A percentile compares a stretch with the other conserved stretches of the same genome.
phyloP scores from a whole-genome alignment of 495 filamentous ascomycete species.

The Neurospora sp. region DNA sequence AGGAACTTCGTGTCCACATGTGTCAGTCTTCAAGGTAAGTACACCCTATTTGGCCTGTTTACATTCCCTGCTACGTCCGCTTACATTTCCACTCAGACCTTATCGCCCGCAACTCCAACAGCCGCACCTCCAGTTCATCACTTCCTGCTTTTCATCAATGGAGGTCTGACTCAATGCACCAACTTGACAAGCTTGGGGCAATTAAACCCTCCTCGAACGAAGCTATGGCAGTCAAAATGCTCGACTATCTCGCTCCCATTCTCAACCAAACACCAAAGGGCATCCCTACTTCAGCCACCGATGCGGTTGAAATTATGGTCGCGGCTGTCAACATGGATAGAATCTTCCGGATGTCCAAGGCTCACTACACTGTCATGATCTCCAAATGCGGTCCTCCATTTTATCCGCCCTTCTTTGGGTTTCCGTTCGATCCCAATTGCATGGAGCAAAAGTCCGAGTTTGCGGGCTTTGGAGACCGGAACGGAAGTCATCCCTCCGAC shows the following conservation, averaged over 20 bases:
- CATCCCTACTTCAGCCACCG: not conserved
- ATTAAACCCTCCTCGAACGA: too few relatives aligned
- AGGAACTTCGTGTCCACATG: too few relatives aligned
- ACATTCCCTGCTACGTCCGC: too few relatives aligned
- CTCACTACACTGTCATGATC: conserved; percentile 4
- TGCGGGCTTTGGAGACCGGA: not conserved
- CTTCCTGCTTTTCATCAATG: too few relatives aligned
- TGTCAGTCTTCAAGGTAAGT: too few relatives aligned
- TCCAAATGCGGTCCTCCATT: not conserved
- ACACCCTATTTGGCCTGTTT: too few relatives aligned
- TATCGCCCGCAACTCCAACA: too few relatives aligned
- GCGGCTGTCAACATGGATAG: not conserved
- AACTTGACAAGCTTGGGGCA: not conserved
- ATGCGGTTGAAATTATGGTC: not conserved
- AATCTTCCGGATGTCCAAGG: conserved; percentile 6
- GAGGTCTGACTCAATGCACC: not conserved
- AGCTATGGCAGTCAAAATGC: too few relatives aligned
- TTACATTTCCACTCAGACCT: too few relatives aligned
- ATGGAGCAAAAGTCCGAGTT: not conserved
- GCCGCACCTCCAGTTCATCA: too few relatives aligned
- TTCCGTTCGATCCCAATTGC: not conserved
- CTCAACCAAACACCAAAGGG: not conserved
- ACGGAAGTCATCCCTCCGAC: not conserved
- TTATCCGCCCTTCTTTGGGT: not conserved
- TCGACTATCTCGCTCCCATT: too few relatives aligned